Conservation (phyloP, 2,329 filamentous ascomycete genomes). For the Aspergillus tanneri region DNA sequence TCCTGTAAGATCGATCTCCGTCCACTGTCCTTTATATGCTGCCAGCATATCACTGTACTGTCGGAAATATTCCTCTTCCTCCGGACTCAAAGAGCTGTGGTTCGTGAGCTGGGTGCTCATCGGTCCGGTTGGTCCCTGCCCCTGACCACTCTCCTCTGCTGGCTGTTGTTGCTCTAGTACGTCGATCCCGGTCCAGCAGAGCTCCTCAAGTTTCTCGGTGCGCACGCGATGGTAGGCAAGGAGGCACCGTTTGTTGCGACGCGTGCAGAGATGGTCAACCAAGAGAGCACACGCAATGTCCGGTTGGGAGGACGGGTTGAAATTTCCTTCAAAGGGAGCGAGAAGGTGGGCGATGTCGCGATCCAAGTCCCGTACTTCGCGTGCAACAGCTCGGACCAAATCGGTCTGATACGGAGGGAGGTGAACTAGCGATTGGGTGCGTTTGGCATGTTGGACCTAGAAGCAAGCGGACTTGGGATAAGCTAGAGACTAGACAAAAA, state of each 20-base stretch:
- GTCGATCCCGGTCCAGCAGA: conserved; percentile 88
- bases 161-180: conserved; percentile 66
- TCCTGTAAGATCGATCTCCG: conserved; percentile 92
- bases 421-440: conserved; percentile 80
- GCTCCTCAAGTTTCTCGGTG: conserved; percentile 86
- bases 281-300: conserved; percentile 84
- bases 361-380: conserved; percentile 91
- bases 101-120: conserved; percentile 47
- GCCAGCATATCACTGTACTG: conserved; percentile 88
- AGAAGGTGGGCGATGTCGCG: conserved; percentile 78
- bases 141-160: conserved; percentile 41
- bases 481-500: not conserved
- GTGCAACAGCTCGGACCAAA: conserved; percentile 78
- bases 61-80: conserved; percentile 94
- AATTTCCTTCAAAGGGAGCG: conserved; percentile 77
- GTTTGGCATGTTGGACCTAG: conserved; percentile 92
- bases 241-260: conserved; percentile 91
- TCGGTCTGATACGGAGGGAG: conserved; percentile 92
- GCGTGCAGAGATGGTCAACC: conserved; percentile 92
- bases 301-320: conserved; percentile 79
- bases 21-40: conserved; percentile 98
- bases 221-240: conserved; percentile 90
- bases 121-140: conserved; percentile 26
- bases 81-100: conserved; percentile 79
- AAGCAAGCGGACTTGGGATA: conserved; percentile 1